Base-by-base conservation (phyloP, 2,329 filamentous ascomycete species). In the Venturia effusa region DNA sequence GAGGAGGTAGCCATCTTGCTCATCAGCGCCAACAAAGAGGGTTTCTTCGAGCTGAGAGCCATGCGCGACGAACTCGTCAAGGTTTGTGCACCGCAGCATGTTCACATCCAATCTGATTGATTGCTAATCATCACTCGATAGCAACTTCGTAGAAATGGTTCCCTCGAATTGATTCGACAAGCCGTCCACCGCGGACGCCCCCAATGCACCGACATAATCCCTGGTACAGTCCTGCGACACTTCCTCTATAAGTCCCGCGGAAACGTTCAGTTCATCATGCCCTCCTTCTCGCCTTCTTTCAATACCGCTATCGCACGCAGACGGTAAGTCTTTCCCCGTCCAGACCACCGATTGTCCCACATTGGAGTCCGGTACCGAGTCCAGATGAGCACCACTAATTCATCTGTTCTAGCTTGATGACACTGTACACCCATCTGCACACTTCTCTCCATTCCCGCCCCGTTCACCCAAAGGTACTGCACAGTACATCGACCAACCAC, bases 191-290 rank as follows among this genome's bases (percentile, higher is more conserved):
- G 83, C 40, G 91, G 92, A 13, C 88, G 93, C 11, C 87, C 89
- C 0, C 80, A 78, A 32, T 83, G 88, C 65, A 83, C 85, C 19
- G 88, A 94, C 65, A 87, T 99, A 65, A 83, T 92, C 0, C 89
- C 92, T 0, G 89, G 88, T 30, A 89, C 88, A 19, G 86, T 88
- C 39, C 79, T 97, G 62, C 87, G 88, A 68, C 94, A 99, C 78
- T 99, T 97, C 72, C 77, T 99, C 22, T 99, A 96, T 81, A 99
- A 97, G 76, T 96, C 90, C 19, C 85, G 90, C 66, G 87, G 88
- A 24, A 96, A 99, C 70, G 94, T 99, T 34, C 95, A 99, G 74
- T 99, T 97, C 75, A 88, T 86, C 68, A 96, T 96, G 90, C 89
- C 92, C 1, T 86, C 89, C 0, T 88, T 91, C 66, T 81, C 85